These are phyloP conservation scores for Microdochium nivale DNA, from an alignment of 2,329 filamentous ascomycete species.

Conservation along the genomic window DNA sequence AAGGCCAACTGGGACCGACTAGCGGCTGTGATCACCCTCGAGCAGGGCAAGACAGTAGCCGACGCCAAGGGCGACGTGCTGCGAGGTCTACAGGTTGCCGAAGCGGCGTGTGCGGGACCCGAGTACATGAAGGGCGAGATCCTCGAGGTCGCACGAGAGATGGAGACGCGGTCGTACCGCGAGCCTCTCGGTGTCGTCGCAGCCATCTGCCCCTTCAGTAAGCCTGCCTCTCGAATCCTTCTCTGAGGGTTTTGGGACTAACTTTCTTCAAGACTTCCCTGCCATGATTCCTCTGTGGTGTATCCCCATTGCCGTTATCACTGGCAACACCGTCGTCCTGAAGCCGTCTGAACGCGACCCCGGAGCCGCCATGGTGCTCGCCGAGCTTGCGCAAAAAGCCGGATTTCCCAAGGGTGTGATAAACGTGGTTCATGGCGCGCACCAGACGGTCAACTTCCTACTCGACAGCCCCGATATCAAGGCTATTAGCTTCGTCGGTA, in stretches of 20 bases:
- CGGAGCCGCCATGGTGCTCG: slow-evolving; percentile 57
- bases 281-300: slow-evolving; percentile 65
- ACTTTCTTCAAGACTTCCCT: slow-evolving; percentile 45
- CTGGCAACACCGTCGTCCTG: slow-evolving; percentile 54
- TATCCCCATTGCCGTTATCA: slow-evolving; percentile 56
- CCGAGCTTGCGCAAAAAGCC: slow-evolving; percentile 42
- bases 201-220: slow-evolving; percentile 59
- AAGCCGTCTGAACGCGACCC: slow-evolving; percentile 61
- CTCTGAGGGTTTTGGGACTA: not conserved
- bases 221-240: slow-evolving; percentile 19
- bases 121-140: slow-evolving; percentile 1
- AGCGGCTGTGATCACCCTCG: not conserved
- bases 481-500: slow-evolving; percentile 60
- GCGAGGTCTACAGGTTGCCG: not conserved
- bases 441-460: slow-evolving; percentile 60
- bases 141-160: not conserved
- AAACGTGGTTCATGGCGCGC: slow-evolving; percentile 58
- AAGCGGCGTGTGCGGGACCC: not conserved
- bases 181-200: slow-evolving; percentile 28
- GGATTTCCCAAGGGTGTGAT: slow-evolving; percentile 58
- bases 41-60: not conserved
- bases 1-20: not conserved
- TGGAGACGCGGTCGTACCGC: not conserved
- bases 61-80: not conserved
- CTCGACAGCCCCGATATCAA: slow-evolving; percentile 61